phyloP scores from a whole-genome alignment of 2,329 filamentous ascomycete genomes.

The Lecanoromycetidae sp. region DNA sequence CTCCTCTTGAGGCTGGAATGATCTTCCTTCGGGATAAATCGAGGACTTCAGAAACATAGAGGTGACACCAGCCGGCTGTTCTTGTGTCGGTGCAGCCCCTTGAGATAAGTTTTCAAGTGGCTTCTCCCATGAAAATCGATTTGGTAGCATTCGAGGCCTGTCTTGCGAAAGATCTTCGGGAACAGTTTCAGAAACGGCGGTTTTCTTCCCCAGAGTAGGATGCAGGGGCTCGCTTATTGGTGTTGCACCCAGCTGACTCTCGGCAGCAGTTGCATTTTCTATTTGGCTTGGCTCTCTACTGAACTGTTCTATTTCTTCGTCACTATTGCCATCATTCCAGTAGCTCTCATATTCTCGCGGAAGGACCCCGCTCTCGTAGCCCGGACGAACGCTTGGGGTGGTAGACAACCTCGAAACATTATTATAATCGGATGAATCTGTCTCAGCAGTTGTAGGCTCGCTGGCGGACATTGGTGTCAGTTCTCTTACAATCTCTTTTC shows the following conservation, averaged over 20 bases:
- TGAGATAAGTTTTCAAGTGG: constrained; percentile 6
- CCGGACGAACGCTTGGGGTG: constrained; percentile 22
- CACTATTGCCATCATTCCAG: constrained; percentile 24
- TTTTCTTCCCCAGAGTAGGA: background rate
- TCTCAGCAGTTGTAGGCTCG: constrained; percentile 14
- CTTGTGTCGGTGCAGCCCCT: background rate
- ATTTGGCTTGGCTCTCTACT: constrained; percentile 17
- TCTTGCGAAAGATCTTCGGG: background rate
- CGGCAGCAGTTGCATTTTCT: constrained; percentile 2
- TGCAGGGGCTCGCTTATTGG: background rate
- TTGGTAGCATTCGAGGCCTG: constrained; percentile 7
- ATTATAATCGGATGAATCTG: constrained; percentile 10
- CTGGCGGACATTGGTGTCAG: constrained; percentile 26
- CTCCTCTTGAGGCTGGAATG: constrained; percentile 1
- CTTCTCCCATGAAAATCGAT: constrained; percentile 17
- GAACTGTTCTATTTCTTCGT: constrained; percentile 10
- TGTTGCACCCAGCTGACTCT: background rate
- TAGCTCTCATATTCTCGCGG: constrained; percentile 30
- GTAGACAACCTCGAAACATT: constrained; percentile 19
- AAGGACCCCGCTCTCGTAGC: constrained; percentile 24
- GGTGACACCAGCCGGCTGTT: background rate
- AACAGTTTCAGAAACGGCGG: background rate
- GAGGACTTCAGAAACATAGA: constrained; percentile 5
- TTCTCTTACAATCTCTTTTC: constrained; percentile 38
- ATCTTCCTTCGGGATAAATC: constrained; percentile 5